Conservation (phyloP, 2,329 filamentous ascomycete genomes). For the Fusarium avenaceum region DNA sequence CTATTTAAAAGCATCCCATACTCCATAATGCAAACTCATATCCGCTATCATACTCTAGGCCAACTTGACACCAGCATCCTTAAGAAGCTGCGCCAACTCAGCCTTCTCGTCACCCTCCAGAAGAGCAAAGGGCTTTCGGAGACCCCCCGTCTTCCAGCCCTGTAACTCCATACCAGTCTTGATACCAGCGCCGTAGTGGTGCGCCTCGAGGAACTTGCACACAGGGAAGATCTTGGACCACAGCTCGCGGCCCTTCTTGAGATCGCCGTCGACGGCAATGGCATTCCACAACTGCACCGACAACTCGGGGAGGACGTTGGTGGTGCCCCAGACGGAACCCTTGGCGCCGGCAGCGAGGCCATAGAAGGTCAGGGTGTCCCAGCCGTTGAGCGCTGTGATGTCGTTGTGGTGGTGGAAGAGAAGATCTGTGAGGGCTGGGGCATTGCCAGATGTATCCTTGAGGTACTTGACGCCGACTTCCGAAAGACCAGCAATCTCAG, state of each 20-base stretch:
- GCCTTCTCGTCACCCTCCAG: constrained; percentile 47
- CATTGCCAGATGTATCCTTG: constrained; percentile 67
- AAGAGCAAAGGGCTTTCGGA: constrained; percentile 63
- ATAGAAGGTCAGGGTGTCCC: constrained; percentile 68
- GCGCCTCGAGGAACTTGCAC: constrained; percentile 63
- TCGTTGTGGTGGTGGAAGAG: constrained; percentile 57
- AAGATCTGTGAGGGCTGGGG: constrained; percentile 63
- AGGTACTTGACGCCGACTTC: constrained; percentile 63
- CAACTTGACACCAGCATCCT: constrained; percentile 55
- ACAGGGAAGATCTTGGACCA: constrained; percentile 65
- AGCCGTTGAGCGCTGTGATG: constrained; percentile 65
- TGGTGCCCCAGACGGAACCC: constrained; percentile 65
- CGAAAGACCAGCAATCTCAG: constrained; percentile 59
- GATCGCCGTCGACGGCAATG: constrained; percentile 54
- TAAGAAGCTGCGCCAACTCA: constrained; percentile 55
- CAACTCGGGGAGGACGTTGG: constrained; percentile 64
- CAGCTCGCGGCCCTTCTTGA: constrained; percentile 59
- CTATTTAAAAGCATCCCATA: constrained; percentile 16
- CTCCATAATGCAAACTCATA: background rate
- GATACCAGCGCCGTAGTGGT: constrained; percentile 62
- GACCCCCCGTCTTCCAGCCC: constrained; percentile 60
- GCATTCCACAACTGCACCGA: constrained; percentile 63
- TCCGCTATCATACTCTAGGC: background rate
- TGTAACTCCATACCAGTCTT: constrained; percentile 65
- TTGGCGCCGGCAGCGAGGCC: constrained; percentile 63